Evolutionary conservation across 2,329 filamentous ascomycete genomes (phyloP).

Genomic region (Colletotrichum phormii): DNA sequence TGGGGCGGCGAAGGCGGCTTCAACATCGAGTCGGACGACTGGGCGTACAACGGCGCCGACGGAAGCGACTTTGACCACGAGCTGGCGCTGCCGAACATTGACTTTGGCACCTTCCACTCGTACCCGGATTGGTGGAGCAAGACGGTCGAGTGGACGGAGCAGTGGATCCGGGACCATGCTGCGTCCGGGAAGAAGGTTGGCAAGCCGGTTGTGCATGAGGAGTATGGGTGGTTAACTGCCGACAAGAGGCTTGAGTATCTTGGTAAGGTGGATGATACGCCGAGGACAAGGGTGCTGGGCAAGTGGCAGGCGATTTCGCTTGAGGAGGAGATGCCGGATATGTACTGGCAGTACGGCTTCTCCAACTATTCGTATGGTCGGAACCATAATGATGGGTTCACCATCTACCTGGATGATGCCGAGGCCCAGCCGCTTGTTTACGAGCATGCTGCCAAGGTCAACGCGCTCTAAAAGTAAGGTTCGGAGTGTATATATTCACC

Average conservation of each 20-base stretch:
- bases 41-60: conserved; percentile 59
- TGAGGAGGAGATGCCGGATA: conserved; percentile 60
- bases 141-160: conserved; percentile 62
- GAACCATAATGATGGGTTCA: conserved; percentile 68
- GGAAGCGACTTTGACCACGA: conserved; percentile 67
- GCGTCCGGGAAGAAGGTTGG: conserved; percentile 52
- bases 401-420: conserved; percentile 64
- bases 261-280: conserved; percentile 54
- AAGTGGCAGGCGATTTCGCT: conserved; percentile 62
- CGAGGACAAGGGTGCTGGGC: conserved; percentile 56
- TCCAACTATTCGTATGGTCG: conserved; percentile 62
- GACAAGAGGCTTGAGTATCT: conserved; percentile 59
- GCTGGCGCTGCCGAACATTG: conserved; percentile 58
- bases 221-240: conserved; percentile 66
- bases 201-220: conserved; percentile 67
- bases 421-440: conserved; percentile 58
- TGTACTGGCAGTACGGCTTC: conserved; percentile 69
- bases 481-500: too few relatives aligned
- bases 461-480: conserved; percentile 37
- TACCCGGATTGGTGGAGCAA: conserved; percentile 69
- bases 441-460: conserved; percentile 55
- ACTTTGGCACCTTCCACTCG: conserved; percentile 66
- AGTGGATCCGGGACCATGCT: conserved; percentile 67
- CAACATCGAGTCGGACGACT: conserved; percentile 55
- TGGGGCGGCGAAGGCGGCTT: conserved; percentile 71